phyloP scores from a whole-genome alignment of 1,139 yeast species.

The Scheffersomyces segobiensis region DNA sequence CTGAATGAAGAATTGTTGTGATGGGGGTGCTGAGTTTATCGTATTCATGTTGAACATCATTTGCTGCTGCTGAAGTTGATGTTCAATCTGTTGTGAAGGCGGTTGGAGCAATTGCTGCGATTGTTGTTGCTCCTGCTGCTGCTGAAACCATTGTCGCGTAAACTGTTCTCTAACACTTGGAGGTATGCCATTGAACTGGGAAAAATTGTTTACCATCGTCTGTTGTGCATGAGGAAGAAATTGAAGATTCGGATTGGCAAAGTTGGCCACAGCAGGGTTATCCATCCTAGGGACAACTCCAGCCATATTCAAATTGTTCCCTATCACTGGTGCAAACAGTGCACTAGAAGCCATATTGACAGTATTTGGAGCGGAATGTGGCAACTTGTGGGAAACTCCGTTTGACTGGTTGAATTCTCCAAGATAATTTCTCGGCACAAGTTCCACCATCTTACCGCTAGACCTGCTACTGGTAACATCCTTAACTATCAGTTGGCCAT shows the following conservation, averaged over 20 bases:
- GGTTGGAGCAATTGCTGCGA: conserved; percentile 5
- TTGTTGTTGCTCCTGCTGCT: background rate
- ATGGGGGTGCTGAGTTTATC: conserved; percentile 11
- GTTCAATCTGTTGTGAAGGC: conserved; percentile 4
- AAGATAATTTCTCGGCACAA: background rate
- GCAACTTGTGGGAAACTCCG: background rate
- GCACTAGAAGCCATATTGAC: background rate
- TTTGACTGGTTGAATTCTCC: background rate
- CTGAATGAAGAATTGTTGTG: conserved; percentile 9
- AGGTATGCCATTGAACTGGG: conserved; percentile 20
- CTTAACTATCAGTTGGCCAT: background rate
- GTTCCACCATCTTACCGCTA: background rate
- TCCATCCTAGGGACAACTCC: background rate
- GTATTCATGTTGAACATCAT: conserved; percentile 9
- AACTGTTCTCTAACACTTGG: conserved; percentile 19
- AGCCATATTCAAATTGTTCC: background rate
- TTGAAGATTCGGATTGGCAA: background rate
- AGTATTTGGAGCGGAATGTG: background rate
- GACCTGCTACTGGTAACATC: background rate
- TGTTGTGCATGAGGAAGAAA: conserved; percentile 12
- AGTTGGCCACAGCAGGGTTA: background rate
- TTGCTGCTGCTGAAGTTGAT: conserved; percentile 8
- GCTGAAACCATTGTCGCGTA: conserved; percentile 5
- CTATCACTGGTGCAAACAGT: background rate
- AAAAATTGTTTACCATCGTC: conserved; percentile 24